A percentile compares a stretch with the other conserved stretches of the same genome.
Evolutionary conservation across 2,329 filamentous ascomycete genomes (phyloP).

Genomic region (Tolypocladium endophyticum): DNA sequence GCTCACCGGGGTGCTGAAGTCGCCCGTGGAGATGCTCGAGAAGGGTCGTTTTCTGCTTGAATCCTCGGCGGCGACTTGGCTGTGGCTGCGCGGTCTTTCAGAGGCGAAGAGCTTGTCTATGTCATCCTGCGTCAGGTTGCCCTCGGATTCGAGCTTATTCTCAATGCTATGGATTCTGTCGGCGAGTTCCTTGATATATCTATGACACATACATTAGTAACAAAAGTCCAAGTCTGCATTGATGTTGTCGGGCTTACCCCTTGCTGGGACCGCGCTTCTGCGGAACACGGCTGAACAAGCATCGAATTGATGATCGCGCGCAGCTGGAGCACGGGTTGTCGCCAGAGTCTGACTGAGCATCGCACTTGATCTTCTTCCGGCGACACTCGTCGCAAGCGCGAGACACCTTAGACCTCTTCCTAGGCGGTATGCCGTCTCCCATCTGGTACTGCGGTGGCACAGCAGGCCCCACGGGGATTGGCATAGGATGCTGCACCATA

Average conservation of each 20-base stretch:
- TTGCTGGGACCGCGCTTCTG: conserved; percentile 86
- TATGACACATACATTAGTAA: conserved; percentile 17
- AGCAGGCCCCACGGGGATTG: conserved; percentile 24
- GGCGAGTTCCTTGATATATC: conserved; percentile 85
- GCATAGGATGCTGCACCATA: conserved; percentile 24
- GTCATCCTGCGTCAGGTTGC: conserved; percentile 30
- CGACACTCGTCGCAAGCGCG: conserved; percentile 83
- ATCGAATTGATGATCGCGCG: conserved; percentile 62
- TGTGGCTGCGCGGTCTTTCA: conserved; percentile 20
- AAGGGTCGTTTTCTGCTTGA: conserved; percentile 34
- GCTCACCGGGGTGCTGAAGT: conserved; percentile 27
- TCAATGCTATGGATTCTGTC: conserved; percentile 77
- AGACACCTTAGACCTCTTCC: conserved; percentile 78
- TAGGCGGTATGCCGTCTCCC: conserved; percentile 52
- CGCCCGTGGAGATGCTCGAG: conserved; percentile 33
- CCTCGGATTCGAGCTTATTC: conserved; percentile 55
- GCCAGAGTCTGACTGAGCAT: conserved; percentile 64
- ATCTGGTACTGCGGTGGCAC: conserved; percentile 27
- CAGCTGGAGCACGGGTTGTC: conserved; percentile 74
- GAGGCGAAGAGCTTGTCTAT: conserved; percentile 31
- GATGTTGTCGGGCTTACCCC: conserved; percentile 41
- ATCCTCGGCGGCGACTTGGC: conserved; percentile 17
- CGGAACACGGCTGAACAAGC: conserved; percentile 77
- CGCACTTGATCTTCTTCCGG: conserved; percentile 83
- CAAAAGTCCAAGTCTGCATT: neutral